Base-by-base conservation (phyloP, 257 asterid species). In the Gentiana straminea region DNA sequence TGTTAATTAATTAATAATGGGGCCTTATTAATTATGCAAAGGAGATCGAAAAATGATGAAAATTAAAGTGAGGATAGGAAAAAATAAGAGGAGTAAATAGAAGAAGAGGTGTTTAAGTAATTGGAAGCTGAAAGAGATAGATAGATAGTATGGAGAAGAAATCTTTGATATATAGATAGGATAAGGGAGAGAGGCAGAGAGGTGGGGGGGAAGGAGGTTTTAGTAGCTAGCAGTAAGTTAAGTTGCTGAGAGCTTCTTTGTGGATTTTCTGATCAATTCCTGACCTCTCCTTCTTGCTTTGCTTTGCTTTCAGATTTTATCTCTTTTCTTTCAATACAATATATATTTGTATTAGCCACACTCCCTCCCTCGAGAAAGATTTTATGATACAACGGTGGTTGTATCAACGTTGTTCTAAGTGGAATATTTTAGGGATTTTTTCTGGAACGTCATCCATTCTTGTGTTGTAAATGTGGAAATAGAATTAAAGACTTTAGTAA, bases 261-360 rank as follows among this genome's bases (percentile, higher is more conserved):
- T 51, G 78, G 84, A 75, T 80, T 81, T 41, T 66, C 74, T 63
- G 64, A 75, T 53, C 24, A 75, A 86, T 75, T 85, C 67, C 72
- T 77, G 77, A 66, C 93, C 90, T 82, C 90, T 65, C 88, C 84
- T 86, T 80, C 73, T 71, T 59, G 65, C 67, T 52, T 24, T 60
- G 57, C 24, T 5, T 11, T 10, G 8, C 48, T 44, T 5, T 12
- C 9, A 8, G 24, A 36, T 49, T 51, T 43, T 41, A 24, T 44
- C 43, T n/a, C 43, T 24, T 24, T 24, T 24, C 24, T 24, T 24
- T 24, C 24, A 24, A 24, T 24, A 24, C 24, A 24, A 24, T 24
- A 24, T 24, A 24, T 24, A 24, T 24, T 15, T 15, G 24, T 24
- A 24, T 24, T 24, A 24, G 24, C 24, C 24, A 24, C 24, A 24